Evolutionary conservation across 306 rosid species (phyloP).

Genomic region (Canavalia gladiata): DNA sequence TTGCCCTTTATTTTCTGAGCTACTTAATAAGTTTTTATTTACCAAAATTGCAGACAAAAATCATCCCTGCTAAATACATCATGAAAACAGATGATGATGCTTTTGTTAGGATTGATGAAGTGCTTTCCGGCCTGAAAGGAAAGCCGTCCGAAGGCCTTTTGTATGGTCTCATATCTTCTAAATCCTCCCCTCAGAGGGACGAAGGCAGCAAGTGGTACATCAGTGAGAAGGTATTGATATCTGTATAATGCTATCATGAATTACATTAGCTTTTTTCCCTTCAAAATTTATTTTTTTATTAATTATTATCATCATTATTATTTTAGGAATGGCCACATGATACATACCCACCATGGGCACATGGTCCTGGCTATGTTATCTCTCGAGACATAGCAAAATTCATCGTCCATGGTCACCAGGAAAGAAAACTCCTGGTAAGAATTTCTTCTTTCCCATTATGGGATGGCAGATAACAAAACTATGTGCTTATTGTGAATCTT

Average conservation of each 20-base stretch:
- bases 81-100: slow-evolving; percentile 99
- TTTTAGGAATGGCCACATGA: slow-evolving; percentile 89
- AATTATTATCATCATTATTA: slow-evolving; percentile 24
- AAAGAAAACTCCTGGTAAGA: slow-evolving; percentile 75
- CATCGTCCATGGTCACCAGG: slow-evolving; percentile 70
- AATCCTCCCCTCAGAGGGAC: slow-evolving; percentile 87
- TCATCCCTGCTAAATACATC: slow-evolving; percentile 81
- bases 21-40: slow-evolving; percentile 14
- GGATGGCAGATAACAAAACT: not conserved
- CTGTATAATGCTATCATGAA: slow-evolving; percentile 1
- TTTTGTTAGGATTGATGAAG: slow-evolving; percentile 86
- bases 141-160: slow-evolving; percentile 70
- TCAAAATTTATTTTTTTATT: slow-evolving; percentile 22
- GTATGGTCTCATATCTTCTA: slow-evolving; percentile 84
- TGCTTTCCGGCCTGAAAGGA: slow-evolving; percentile 79
- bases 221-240: slow-evolving; percentile 67
- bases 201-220: slow-evolving; percentile 90
- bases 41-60: slow-evolving; percentile 72
- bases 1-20: slow-evolving; percentile 17
- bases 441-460: slow-evolving; percentile 15
- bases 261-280: slow-evolving; percentile 5
- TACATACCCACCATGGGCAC: slow-evolving; percentile 95
- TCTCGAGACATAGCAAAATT: slow-evolving; percentile 90
- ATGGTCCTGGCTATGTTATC: slow-evolving; percentile 93
- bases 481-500: slow-evolving; percentile 18